Conservation (phyloP, 2,329 filamentous ascomycete genomes). For the Colletotrichum sp. region DNA sequence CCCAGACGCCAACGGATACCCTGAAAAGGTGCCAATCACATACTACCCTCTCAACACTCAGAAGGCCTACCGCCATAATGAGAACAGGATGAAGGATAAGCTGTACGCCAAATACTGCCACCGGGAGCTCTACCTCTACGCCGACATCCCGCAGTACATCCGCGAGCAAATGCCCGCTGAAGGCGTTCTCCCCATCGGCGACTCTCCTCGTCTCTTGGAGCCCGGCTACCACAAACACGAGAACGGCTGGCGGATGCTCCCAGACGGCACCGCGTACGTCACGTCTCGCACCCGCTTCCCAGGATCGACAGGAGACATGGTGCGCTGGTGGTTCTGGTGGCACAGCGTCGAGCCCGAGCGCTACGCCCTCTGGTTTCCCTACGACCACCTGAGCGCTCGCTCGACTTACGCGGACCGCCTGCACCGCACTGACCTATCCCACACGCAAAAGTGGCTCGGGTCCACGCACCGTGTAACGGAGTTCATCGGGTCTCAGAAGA, state of each 20-base stretch:
- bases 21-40: slow-evolving; percentile 4
- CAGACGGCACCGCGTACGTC: slow-evolving; percentile 11
- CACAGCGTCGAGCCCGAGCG: slow-evolving; percentile 20
- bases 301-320: slow-evolving; percentile 10
- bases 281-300: slow-evolving; percentile 15
- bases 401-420: slow-evolving; percentile 11
- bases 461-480: slow-evolving; percentile 18
- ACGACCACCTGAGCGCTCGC: slow-evolving; percentile 6
- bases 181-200: not conserved
- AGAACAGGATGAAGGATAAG: slow-evolving; percentile 5
- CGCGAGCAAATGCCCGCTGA: not conserved
- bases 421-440: slow-evolving; percentile 11
- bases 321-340: slow-evolving; percentile 21
- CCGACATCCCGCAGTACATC: slow-evolving; percentile 14
- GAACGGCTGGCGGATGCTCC: slow-evolving; percentile 7
- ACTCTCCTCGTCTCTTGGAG: not conserved
- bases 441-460: slow-evolving; percentile 18
- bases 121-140: slow-evolving; percentile 1
- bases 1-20: slow-evolving; percentile 7
- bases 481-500: slow-evolving; percentile 7
- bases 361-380: slow-evolving; percentile 16
- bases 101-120: slow-evolving; percentile 10
- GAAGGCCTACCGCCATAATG: not conserved
- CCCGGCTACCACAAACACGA: slow-evolving; percentile 9
- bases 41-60: slow-evolving; percentile 12